A percentile compares a stretch with the other conserved stretches of the same genome.
These are phyloP conservation scores for Psilocybe azurescens DNA, from an alignment of 768 basidiomycete species.

Conservation along the genomic window DNA sequence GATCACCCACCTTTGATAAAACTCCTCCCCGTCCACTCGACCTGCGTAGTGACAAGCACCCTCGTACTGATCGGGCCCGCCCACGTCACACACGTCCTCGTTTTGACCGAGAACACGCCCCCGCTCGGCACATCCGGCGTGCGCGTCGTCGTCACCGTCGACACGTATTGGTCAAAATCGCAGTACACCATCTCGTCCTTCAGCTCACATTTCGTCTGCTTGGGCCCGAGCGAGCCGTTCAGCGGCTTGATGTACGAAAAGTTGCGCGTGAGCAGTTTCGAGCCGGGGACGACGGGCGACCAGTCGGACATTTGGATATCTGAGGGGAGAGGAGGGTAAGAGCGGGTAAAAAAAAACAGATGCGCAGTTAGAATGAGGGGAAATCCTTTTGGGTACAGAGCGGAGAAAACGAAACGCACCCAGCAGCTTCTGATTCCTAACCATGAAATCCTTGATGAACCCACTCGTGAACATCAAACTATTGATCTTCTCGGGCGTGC, in stretches of 20 bases:
- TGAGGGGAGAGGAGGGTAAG: conserved; percentile 31
- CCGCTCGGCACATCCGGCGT: conserved; percentile 97
- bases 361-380: no score
- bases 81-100: conserved; percentile 95
- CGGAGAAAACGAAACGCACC: conserved; percentile 55
- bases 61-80: conserved; percentile 77
- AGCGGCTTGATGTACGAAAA: conserved; percentile 98
- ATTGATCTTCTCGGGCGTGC: conserved; percentile 94
- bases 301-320: conserved; percentile 97
- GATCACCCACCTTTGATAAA: conserved; percentile 83
- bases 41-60: conserved; percentile 86
- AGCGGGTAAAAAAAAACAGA: no score
- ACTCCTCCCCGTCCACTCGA: conserved; percentile 96
- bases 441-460: conserved; percentile 95
- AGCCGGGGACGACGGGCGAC: conserved; percentile 67
- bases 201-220: conserved; percentile 95
- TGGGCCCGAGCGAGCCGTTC: conserved; percentile 87
- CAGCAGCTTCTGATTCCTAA: conserved; percentile 82
- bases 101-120: conserved; percentile 92
- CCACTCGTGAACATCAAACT: conserved; percentile 96
- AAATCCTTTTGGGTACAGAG: no score
- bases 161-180: conserved; percentile 85
- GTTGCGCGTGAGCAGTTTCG: conserved; percentile 79
- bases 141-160: conserved; percentile 85
- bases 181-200: conserved; percentile 80